A percentile compares a stretch with the other conserved stretches of the same genome.
These are phyloP conservation scores for Telopea speciosissima DNA, from an alignment of 177 flowering plant genomes.

Conservation along the genomic window DNA sequence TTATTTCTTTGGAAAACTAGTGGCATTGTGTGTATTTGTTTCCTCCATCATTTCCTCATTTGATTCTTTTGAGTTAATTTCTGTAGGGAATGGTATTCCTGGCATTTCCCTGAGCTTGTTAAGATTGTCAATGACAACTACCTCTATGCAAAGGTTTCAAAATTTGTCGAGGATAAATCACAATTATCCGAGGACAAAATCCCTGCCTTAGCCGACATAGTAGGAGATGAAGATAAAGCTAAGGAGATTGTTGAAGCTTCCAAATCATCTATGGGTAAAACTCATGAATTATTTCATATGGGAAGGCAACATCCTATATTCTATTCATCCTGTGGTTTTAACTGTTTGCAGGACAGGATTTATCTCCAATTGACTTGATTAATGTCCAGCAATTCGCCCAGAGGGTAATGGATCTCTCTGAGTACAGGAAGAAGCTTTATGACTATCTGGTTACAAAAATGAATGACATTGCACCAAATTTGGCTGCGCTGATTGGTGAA, in stretches of 20 bases:
- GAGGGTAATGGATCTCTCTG: slow-evolving; percentile 88
- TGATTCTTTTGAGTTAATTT: not conserved
- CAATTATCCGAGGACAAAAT: slow-evolving; percentile 68
- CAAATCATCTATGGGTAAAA: slow-evolving; percentile 91
- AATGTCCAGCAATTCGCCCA: slow-evolving; percentile 89
- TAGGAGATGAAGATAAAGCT: slow-evolving; percentile 97
- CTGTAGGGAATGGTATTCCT: slow-evolving; percentile 89
- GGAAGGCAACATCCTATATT: not conserved
- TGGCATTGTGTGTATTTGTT: not conserved
- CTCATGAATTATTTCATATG: slow-evolving; percentile 2
- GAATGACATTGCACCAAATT: slow-evolving; percentile 96
- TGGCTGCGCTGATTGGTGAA: slow-evolving; percentile 96
- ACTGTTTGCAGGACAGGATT: slow-evolving; percentile 71
- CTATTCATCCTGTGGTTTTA: slow-evolving; percentile 6
- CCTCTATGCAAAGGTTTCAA: slow-evolving; percentile 80
- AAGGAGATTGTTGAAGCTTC: slow-evolving; percentile 92
- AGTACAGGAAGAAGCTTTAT: slow-evolving; percentile 76
- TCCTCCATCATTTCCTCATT: not conserved
- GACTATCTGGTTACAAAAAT: slow-evolving; percentile 89
- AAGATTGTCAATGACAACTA: slow-evolving; percentile 95
- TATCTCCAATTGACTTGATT: slow-evolving; percentile 81
- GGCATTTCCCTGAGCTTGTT: slow-evolving; percentile 96
- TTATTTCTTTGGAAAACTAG: not conserved
- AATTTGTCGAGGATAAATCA: slow-evolving; percentile 66
- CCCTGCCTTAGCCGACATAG: slow-evolving; percentile 65